These are phyloP conservation scores for Closterium sp. DNA, from an alignment of 139 green algal genomes.

Conservation along the genomic window DNA sequence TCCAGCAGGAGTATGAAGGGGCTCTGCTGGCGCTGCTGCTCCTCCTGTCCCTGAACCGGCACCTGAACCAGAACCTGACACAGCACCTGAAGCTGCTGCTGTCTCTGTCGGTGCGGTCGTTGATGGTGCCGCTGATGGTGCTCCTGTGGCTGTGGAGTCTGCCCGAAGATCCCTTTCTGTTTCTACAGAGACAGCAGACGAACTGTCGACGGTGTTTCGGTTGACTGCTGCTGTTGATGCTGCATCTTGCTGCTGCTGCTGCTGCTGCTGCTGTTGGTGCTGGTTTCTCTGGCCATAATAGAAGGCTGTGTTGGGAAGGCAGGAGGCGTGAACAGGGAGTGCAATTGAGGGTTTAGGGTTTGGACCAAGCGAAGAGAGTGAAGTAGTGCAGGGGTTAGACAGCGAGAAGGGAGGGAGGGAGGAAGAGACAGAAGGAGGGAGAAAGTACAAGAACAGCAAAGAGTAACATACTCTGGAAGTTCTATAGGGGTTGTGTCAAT, in stretches of 20 bases:
- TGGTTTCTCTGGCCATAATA: neutral
- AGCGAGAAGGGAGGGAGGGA: no score
- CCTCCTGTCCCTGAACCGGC: neutral
- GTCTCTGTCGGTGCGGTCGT: neutral
- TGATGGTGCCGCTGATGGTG: neutral
- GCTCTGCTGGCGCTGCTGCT: neutral
- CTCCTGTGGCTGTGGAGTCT: neutral
- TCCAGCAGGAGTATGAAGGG: neutral
- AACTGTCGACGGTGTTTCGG: neutral
- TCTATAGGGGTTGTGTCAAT: neutral
- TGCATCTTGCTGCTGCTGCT: neutral
- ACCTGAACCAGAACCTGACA: no score
- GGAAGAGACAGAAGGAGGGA: no score
- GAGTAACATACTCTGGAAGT: neutral
- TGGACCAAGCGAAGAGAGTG: no score
- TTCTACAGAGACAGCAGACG: neutral
- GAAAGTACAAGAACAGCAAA: neutral
- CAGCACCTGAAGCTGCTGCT: neutral
- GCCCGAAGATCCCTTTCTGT: neutral
- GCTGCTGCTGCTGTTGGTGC: neutral
- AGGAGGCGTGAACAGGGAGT: no score
- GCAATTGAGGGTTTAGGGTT: no score
- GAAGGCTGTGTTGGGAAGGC: neutral
- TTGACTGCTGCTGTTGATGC: neutral
- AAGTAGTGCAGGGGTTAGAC: no score